Evolutionary conservation across 2,329 filamentous ascomycete species (phyloP), one percentile per base, ranked within the genome.

Genomic region (Nothophoma quercina): DNA sequence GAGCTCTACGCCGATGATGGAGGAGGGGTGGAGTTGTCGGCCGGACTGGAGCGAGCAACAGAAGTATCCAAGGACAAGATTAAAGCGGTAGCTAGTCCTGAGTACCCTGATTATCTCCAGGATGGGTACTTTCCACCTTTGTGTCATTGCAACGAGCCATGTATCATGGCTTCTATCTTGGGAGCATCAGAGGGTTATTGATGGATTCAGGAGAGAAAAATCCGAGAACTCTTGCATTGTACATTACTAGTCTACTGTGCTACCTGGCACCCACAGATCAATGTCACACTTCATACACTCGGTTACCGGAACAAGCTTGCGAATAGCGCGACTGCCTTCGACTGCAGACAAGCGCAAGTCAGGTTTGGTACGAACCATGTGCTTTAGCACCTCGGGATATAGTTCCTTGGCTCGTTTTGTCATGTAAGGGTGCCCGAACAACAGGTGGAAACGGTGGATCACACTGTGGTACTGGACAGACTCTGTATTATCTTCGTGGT

Each of bases 1-100:
- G 52, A 62, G 26, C 19, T 67, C 0, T 68, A 68, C 22, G 47
- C 23, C 1, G 61, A 66, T 2, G 45, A 52, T 13, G 40, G 29
- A 1, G 66, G 64, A 1, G 65, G 66, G 1, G 15, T 67, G 1
- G 34, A 58, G n/a, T 38, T 67, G 5, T 46, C 48, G 0, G 44
- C 59, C 5, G 25, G 4, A 21, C 41, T 39, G 15, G 13, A 30
- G 3, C 58, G 33, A 18, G 45, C 5, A 8, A 12, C 12, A 1
- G 12, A 21, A 13, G 6, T 38, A n/a, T 13, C 22, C 6, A 25
- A 23, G n/a, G 15, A 22, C 7, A 22, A 35, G 5, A 5, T 5
- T 1, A n/a, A 19, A 6, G 10, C 5, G 3, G 2, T 4, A 9
- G 26, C 7, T 1, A 23, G 4, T n/a, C n/a, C n/a, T 9, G 42